Conservation (phyloP, 2,329 filamentous ascomycete genomes). For the Diaporthe sp. region DNA sequence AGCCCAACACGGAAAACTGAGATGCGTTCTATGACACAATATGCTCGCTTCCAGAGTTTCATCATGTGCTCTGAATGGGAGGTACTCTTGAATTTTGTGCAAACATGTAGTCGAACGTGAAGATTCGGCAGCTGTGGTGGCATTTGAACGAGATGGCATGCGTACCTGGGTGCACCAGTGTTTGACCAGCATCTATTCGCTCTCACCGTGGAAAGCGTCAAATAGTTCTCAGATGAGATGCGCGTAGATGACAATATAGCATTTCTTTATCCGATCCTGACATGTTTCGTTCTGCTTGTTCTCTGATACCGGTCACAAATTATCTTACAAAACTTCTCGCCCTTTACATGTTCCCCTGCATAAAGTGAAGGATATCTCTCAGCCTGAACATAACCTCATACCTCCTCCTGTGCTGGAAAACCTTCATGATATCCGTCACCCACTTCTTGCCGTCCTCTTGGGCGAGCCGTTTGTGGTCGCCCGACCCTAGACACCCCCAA, state of each 20-base stretch:
- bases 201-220: not conserved
- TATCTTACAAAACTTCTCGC: constrained; percentile 6
- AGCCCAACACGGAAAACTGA: not conserved
- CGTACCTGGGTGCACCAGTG: not conserved
- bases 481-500: constrained; percentile 31
- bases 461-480: constrained; percentile 33
- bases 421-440: constrained; percentile 38
- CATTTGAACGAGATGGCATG: no score
- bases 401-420: constrained; percentile 30
- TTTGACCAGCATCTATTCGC: not conserved
- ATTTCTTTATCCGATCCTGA: not conserved
- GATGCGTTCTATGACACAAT: not conserved
- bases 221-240: not conserved
- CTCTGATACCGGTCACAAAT: not conserved
- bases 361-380: constrained; percentile 37
- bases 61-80: not conserved
- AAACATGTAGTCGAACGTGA: not conserved
- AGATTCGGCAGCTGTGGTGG: not conserved
- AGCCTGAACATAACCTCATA: constrained; percentile 37
- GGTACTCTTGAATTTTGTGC: no score
- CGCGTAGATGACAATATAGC: not conserved
- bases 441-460: constrained; percentile 36
- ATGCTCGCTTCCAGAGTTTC: not conserved
- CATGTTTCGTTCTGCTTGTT: constrained; percentile 20
- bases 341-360: constrained; percentile 35